Base-by-base conservation (phyloP, 441 rosid genomes). In the Populus trichocarpa region DNA sequence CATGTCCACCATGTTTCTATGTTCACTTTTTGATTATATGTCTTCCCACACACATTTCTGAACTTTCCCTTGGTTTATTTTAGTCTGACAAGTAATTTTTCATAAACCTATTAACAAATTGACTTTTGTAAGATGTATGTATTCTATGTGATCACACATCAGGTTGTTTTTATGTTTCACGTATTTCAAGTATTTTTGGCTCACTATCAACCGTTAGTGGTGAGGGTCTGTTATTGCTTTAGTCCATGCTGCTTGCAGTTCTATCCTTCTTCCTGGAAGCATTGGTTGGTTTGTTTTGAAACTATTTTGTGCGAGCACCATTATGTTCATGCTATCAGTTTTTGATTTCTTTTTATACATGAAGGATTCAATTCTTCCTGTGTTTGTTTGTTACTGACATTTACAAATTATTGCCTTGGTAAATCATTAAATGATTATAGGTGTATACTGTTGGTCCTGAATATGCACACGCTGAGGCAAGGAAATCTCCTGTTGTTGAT, bases 391-490 rank as follows among this genome's bases (percentile, higher is more conserved):
- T 10, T 14, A n/a, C 80, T 68, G 76, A 61, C 79, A 68, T 76
- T 35, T 80, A 74, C 89, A 53, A 53, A 18, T 53, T 20, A 16
- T 50, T 50, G 57, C 57, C 57, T 46, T 50, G 57, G 57, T 50
- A 50, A 14, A 50, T 50, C 20, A 50, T 50, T 14, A 50, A 50
- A 50, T 50, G 79, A 84, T 83, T 77, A 18, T 81, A 97, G 99
- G 99, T 97, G 30, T 97, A 97, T 75, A 97, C 99, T 7, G 99
- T 97, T 85, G 99, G 99, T 80, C 92, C 99, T 79, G 99, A 93
- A 83, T 97, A 97, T 86, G 99, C 99, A 25, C 99, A 97, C 83
- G 99, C 99, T 40, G 99, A 97, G 88, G 99, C 99, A 75, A 93
- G 99, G 86, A 97, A 97, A 85, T 97, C 99, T 65, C 99, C 99